phyloP scores from a whole-genome alignment of 306 rosid species.

The Gastrolobium bilobum region DNA sequence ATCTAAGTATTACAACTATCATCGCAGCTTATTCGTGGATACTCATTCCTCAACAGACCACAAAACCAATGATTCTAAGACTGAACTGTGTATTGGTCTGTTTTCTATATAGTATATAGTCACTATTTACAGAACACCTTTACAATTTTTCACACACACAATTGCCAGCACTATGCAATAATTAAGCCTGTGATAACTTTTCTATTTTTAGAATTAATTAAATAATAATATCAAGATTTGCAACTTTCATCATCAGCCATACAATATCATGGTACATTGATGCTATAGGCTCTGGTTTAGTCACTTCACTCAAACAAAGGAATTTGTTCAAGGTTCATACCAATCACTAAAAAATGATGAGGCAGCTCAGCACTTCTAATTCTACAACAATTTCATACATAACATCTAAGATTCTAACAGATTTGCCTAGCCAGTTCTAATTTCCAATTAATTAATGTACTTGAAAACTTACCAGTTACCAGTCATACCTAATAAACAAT shows the following conservation, averaged over 20 bases:
- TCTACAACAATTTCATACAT: slow-evolving; percentile 5
- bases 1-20: slow-evolving; percentile 13
- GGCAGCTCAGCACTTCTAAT: slow-evolving; percentile 1
- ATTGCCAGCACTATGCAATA: slow-evolving; percentile 5
- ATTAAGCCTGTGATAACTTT: not conserved
- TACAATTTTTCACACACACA: not conserved
- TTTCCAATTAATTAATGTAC: slow-evolving; percentile 28
- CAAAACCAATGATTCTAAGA: not conserved
- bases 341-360: slow-evolving; percentile 10
- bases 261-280: not conserved
- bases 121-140: slow-evolving; percentile 12
- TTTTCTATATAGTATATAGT: not conserved
- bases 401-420: not conserved
- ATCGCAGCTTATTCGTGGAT: not conserved
- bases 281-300: not conserved
- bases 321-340: slow-evolving; percentile 28
- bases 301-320: not conserved
- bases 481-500: slow-evolving; percentile 7
- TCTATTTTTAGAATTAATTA: not conserved
- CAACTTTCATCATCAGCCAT: slow-evolving; percentile 6
- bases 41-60: slow-evolving; percentile 35
- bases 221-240: not conserved
- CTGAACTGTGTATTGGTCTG: not conserved
- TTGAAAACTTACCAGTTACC: slow-evolving; percentile 1
- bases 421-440: slow-evolving; percentile 7